Base-by-base conservation (phyloP, 257 asterid genomes). In the Hygrophila difformis region DNA sequence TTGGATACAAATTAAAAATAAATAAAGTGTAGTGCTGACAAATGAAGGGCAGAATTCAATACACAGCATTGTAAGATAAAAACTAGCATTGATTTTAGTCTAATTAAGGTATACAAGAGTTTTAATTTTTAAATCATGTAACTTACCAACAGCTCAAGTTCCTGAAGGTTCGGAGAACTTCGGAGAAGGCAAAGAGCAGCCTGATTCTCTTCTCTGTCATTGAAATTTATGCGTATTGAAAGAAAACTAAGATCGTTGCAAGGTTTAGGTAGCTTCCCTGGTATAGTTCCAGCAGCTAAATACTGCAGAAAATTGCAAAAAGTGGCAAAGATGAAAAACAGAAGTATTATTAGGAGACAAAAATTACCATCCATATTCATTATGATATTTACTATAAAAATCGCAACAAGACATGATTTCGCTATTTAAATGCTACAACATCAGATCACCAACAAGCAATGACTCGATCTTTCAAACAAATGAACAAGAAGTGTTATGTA, bases 141-240 rank as follows among this genome's bases (percentile, higher is more conserved):
- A 33, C 37, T 33, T 33, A 33, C 37, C 37, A 33, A 57, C 73
- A 89, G 52, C 69, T 89, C 98, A 42, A 89, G 94, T 72, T 89
- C 98, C 50, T 77, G 87, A 57, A 89, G 83, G 73, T 89, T 79
- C 46, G 93, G 98, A 47, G 82, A 77, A 62, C 98, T 89, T 68
- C 92, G 66, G 20, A 89, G 81, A 57, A 88, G 82, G 60, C 95
- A 88, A 51, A 84, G 82, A 53, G 94, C 93, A 39, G 89, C 89
- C 54, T 68, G 29, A 66, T 64, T 72, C 76, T 88, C 97, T 47
- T 79, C 92, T 39, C 13, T 33, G 42, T 78, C 78, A 37, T 63
- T 76, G 66, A 88, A 88, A 63, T 74, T 78, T 18, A 84, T 71
- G 29, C 93, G 83, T 24, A 89, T 48, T 0, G 96, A 89, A 54